Evolutionary conservation across 306 rosid species (phyloP).

Genomic region (Lathyrus aphaca): DNA sequence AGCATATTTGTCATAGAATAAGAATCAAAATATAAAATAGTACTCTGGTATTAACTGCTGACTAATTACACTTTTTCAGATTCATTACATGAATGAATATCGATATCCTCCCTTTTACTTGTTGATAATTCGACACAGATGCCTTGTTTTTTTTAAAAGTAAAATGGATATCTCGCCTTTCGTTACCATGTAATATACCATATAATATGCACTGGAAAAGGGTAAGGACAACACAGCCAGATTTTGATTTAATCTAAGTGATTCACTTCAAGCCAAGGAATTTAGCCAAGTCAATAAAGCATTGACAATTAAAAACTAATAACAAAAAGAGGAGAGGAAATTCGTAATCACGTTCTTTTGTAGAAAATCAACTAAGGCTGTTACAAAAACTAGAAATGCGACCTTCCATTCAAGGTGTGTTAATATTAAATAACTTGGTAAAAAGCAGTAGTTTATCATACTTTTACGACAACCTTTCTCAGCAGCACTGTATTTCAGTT

Average conservation of each 20-base stretch:
- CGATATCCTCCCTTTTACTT: background rate
- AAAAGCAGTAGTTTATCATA: conserved; percentile 14
- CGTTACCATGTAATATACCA: conserved; percentile 19
- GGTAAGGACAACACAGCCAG: background rate
- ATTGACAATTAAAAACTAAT: background rate
- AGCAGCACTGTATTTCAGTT: background rate
- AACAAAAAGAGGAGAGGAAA: background rate
- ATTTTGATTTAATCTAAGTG: background rate
- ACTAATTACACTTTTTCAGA: conserved; percentile 9
- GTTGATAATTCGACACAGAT: conserved; percentile 1
- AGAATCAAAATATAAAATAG: conserved; percentile 30
- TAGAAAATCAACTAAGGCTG: background rate
- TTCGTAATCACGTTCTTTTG: background rate
- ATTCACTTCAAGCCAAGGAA: background rate
- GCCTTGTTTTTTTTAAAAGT: background rate
- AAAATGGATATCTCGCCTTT: conserved; percentile 19
- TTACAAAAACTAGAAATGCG: conserved; percentile 12
- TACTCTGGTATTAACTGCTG: conserved; percentile 26
- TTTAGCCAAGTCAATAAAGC: conserved; percentile 6
- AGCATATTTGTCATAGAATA: conserved; percentile 5
- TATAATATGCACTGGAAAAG: conserved; percentile 6
- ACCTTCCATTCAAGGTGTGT: background rate
- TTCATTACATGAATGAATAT: conserved; percentile 29
- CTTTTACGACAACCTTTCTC: conserved; percentile 1
- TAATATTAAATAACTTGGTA: conserved; percentile 27